Evolutionary conservation across 352 stramenopile genomes (phyloP).

Genomic region (Peronospora tabacina): DNA sequence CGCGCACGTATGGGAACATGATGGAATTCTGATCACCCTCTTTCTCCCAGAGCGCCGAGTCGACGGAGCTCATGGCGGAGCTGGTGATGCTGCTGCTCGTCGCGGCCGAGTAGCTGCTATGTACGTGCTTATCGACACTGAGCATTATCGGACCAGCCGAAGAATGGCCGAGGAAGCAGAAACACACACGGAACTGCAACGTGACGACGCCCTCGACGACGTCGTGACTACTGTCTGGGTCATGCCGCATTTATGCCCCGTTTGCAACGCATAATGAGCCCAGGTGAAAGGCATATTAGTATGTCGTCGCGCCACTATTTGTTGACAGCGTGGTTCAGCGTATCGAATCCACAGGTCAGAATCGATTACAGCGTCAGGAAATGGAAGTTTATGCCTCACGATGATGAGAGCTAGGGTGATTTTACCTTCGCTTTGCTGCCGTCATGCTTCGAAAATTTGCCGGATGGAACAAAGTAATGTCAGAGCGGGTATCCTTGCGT

Average conservation of each 20-base stretch:
- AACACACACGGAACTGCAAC: slow-evolving; percentile 10
- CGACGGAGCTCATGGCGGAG: slow-evolving; percentile 10
- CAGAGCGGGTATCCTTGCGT: not conserved
- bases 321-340: not conserved
- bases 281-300: slow-evolving; percentile 4
- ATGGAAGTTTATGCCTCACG: not conserved
- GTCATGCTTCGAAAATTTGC: not conserved
- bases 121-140: slow-evolving; percentile 14
- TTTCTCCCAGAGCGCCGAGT: slow-evolving; percentile 40
- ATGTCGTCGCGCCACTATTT: slow-evolving; percentile 5
- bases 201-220: slow-evolving; percentile 9
- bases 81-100: slow-evolving; percentile 13
- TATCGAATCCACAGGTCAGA: too few species aligned
- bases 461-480: slow-evolving; percentile 10
- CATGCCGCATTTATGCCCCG: not conserved
- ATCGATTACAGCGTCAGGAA: not conserved
- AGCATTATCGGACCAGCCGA: slow-evolving; percentile 5
- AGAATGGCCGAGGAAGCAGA: slow-evolving; percentile 17
- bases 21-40: slow-evolving; percentile 29
- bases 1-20: slow-evolving; percentile 48
- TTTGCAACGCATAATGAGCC: slow-evolving; percentile 5
- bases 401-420: too few species aligned
- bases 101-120: slow-evolving; percentile 15
- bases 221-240: not conserved
- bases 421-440: too few species aligned